A percentile compares a stretch with the other conserved stretches of the same genome.
Conservation (phyloP, 1,284 basidiomycete genomes). For the Spongispora temasekensis region DNA sequence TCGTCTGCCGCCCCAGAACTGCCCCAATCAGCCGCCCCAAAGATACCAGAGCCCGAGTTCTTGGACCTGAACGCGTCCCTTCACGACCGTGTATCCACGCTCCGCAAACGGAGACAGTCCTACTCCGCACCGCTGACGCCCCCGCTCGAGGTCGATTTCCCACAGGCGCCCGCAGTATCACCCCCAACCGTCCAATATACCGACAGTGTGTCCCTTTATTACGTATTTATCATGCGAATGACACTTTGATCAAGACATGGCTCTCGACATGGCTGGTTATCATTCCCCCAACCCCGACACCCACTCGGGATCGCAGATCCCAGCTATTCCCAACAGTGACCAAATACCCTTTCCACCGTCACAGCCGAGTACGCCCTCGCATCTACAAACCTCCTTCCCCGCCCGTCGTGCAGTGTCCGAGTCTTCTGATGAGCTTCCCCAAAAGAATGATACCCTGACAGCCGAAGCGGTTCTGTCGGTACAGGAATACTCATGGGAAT, state of each 20-base stretch:
- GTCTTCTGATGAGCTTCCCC: slow-evolving; percentile 17
- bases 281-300: slow-evolving; percentile 45
- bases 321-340: slow-evolving; percentile 10
- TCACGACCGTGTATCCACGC: slow-evolving; percentile 14
- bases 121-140: slow-evolving; percentile 31
- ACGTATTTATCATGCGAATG: slow-evolving; percentile 12
- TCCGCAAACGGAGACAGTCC: slow-evolving; percentile 26
- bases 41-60: slow-evolving; percentile 38
- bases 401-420: slow-evolving; percentile 28
- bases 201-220: slow-evolving; percentile 49
- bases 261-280: slow-evolving; percentile 69
- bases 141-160: slow-evolving; percentile 21
- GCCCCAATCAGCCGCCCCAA: slow-evolving; percentile 23
- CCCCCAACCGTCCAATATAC: slow-evolving; percentile 71
- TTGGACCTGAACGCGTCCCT: slow-evolving; percentile 29
- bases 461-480: slow-evolving; percentile 22
- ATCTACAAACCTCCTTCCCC: slow-evolving; percentile 25
- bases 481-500: slow-evolving; percentile 82
- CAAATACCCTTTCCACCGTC: slow-evolving; percentile 23
- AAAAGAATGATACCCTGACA: slow-evolving; percentile 12
- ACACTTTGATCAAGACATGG: slow-evolving; percentile 47
- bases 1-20: slow-evolving; percentile 23
- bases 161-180: slow-evolving; percentile 38
- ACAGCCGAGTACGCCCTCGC: slow-evolving; percentile 18
- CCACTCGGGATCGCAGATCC: slow-evolving; percentile 7